Evolutionary conservation across 2,329 filamentous ascomycete genomes (phyloP).

Genomic region (Ceratocystiopsis sp.): DNA sequence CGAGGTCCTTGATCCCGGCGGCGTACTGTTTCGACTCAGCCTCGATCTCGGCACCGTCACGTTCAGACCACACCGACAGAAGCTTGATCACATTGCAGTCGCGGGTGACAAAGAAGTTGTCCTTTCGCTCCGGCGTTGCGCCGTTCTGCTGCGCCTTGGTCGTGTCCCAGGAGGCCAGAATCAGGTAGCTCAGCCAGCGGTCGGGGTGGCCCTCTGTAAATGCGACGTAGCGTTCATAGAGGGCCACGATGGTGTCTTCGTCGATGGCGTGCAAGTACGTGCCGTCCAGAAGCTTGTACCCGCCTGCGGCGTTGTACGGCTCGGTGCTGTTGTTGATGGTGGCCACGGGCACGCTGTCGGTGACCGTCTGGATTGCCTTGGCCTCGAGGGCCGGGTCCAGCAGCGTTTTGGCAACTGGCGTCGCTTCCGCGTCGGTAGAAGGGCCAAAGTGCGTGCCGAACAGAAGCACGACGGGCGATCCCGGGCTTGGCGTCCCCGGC

Average conservation of each 20-base stretch:
- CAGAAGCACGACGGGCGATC: slow-evolving; percentile 15
- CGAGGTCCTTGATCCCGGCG: neutral
- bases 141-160: neutral
- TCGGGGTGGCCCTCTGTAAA: neutral
- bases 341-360: neutral
- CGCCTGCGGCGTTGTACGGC: neutral
- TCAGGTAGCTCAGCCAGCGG: neutral
- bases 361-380: neutral
- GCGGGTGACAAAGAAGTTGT: neutral
- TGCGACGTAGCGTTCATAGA: neutral
- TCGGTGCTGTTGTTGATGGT: neutral
- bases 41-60: neutral
- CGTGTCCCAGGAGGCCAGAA: neutral
- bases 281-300: neutral
- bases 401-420: neutral
- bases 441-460: neutral
- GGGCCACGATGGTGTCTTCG: neutral
- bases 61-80: neutral
- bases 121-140: neutral
- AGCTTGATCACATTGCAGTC: neutral
- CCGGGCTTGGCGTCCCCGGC: slow-evolving; percentile 14
- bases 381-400: neutral
- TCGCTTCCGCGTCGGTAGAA: neutral
- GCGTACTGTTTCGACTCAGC: neutral
- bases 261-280: neutral